Conservation (phyloP, 192 early-diverging fungal species). For the Coemansia sp. region DNA sequence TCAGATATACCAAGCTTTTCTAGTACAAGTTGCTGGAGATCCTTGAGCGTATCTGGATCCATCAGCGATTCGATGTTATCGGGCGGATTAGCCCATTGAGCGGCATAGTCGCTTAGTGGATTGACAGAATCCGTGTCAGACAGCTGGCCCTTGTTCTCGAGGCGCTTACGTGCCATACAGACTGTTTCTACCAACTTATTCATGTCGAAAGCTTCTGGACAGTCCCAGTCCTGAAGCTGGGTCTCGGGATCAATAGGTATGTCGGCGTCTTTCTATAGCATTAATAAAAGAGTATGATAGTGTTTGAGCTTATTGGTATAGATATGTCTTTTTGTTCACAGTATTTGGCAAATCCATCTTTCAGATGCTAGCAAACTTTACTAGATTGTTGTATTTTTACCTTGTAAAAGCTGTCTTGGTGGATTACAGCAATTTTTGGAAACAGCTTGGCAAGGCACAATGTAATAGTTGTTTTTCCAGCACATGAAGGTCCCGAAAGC, state of each 20-base stretch:
- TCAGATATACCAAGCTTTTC: constrained; percentile 11
- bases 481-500: constrained; percentile 65
- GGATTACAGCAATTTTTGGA: constrained; percentile 61
- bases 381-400: constrained; percentile 23
- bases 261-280: constrained; percentile 55
- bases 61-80: constrained; percentile 36
- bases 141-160: not conserved
- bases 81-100: constrained; percentile 55
- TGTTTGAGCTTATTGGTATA: not conserved
- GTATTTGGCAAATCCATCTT: not conserved
- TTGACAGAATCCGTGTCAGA: not conserved
- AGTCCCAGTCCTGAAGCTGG: constrained; percentile 76
- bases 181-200: constrained; percentile 16
- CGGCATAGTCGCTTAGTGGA: constrained; percentile 22
- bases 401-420: constrained; percentile 80
- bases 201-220: constrained; percentile 71
- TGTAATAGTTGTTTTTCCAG: constrained; percentile 72
- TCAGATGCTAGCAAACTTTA: not conserved
- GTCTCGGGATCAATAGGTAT: constrained; percentile 65
- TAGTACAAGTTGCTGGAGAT: constrained; percentile 6
- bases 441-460: constrained; percentile 61
- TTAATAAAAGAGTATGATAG: not conserved
- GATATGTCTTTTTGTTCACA: too few relatives aligned
- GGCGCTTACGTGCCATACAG: not conserved
- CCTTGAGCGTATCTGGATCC: constrained; percentile 8